A percentile compares a stretch with the other conserved stretches of the same genome.
phyloP scores from a whole-genome alignment of 352 stramenopile species.

The Phytophthora idaei region DNA sequence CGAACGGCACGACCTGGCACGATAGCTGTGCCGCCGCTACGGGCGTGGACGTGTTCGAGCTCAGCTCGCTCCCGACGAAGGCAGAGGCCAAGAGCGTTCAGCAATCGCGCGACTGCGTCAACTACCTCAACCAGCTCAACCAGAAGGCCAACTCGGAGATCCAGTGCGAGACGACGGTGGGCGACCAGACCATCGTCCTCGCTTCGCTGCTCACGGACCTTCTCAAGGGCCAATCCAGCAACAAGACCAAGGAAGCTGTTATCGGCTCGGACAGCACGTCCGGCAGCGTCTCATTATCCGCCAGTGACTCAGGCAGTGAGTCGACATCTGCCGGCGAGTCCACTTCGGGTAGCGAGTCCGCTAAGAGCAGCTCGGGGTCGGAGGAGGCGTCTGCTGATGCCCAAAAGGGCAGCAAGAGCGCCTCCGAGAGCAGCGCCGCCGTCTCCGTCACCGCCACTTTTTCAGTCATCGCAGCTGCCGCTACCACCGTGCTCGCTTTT shows the following conservation, averaged over 20 bases:
- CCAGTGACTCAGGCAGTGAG: conserved; percentile 18
- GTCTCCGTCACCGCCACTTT: conserved; percentile 19
- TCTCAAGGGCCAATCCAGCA: conserved; percentile 63
- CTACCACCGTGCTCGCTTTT: conserved; percentile 26
- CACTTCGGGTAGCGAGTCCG: conserved; percentile 6
- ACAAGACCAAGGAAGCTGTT: conserved; percentile 46
- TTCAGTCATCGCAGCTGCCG: conserved; percentile 16
- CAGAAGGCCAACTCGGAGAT: conserved; percentile 60
- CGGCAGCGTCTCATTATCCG: conserved; percentile 24
- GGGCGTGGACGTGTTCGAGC: conserved; percentile 56
- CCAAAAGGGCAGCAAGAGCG: conserved; percentile 17
- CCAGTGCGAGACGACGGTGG: conserved; percentile 52
- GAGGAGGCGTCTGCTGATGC: conserved; percentile 9
- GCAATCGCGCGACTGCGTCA: conserved; percentile 58
- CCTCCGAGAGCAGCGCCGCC: conserved; percentile 16
- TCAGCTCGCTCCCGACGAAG: conserved; percentile 47
- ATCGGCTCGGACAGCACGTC: conserved; percentile 37
- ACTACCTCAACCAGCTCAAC: conserved; percentile 77
- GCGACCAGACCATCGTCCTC: conserved; percentile 45
- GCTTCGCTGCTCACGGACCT: conserved; percentile 50
- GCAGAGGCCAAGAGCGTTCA: conserved; percentile 50
- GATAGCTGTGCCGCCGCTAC: conserved; percentile 38
- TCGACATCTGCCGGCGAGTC: conserved; percentile 9
- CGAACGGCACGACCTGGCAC: conserved; percentile 56
- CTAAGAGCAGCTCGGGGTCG: conserved; percentile 14